Conservation (phyloP, 495 filamentous ascomycete genomes). For the Penicillium canariense region DNA sequence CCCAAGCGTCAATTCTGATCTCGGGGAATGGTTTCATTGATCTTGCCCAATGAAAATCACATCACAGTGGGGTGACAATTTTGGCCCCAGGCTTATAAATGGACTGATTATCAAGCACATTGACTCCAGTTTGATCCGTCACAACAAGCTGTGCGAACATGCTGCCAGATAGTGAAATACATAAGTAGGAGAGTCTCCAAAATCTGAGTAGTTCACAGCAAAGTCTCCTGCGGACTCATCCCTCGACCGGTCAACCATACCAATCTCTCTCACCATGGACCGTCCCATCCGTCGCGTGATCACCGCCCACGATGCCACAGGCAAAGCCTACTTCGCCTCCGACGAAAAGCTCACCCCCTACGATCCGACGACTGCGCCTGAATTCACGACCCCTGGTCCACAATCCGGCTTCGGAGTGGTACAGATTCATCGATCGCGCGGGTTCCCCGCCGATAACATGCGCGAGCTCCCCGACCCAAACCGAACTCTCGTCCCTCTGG, state of each 20-base stretch:
- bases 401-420: constrained; percentile 24
- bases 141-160: too few relatives aligned
- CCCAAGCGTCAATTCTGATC: neutral
- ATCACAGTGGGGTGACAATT: neutral
- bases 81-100: constrained; percentile 10
- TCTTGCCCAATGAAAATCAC: neutral
- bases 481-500: constrained; percentile 24
- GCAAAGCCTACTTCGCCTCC: constrained; percentile 23
- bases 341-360: constrained; percentile 25
- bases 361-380: constrained; percentile 23
- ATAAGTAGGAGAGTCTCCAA: too few relatives aligned
- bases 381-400: constrained; percentile 16
- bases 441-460: constrained; percentile 26
- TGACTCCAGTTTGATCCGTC: too few relatives aligned
- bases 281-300: constrained; percentile 26
- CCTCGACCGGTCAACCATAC: neutral
- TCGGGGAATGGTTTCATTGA: neutral
- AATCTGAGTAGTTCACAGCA: neutral
- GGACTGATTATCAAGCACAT: constrained; percentile 9
- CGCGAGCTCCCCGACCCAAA: constrained; percentile 19
- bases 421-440: constrained; percentile 28
- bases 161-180: too few relatives aligned
- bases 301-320: constrained; percentile 16
- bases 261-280: constrained; percentile 12
- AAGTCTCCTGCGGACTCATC: neutral